Conservation (phyloP, 331 rosid genomes). For the Cydonia oblonga region DNA sequence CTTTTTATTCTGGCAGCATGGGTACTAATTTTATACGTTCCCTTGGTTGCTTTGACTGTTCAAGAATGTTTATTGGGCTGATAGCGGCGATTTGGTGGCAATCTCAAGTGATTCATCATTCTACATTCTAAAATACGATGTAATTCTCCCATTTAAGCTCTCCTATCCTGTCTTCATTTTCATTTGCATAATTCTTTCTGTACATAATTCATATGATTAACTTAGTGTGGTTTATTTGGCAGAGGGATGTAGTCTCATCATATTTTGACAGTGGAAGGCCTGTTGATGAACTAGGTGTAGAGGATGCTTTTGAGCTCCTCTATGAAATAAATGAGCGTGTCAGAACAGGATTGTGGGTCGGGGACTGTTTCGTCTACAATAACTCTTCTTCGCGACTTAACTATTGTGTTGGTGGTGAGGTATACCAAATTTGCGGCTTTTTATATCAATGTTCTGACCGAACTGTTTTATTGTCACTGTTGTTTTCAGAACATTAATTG, state of each 20-base stretch:
- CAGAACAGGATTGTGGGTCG: slow-evolving; percentile 49
- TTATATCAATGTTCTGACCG: neutral
- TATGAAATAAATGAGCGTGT: slow-evolving; percentile 41
- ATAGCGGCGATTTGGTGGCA: slow-evolving; percentile 44
- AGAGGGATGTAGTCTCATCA: slow-evolving; percentile 38
- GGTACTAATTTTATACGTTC: neutral
- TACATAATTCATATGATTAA: neutral
- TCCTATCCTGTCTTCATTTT: neutral
- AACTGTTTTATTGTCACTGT: neutral
- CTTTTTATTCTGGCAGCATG: neutral
- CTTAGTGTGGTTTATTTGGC: slow-evolving; percentile 16
- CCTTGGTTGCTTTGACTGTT: neutral
- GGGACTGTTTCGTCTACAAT: slow-evolving; percentile 39
- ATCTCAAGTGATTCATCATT: slow-evolving; percentile 35
- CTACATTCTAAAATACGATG: slow-evolving; percentile 38
- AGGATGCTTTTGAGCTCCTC: slow-evolving; percentile 43
- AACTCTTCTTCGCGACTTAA: slow-evolving; percentile 37
- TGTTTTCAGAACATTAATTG: neutral
- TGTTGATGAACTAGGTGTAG: slow-evolving; percentile 41
- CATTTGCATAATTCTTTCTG: neutral
- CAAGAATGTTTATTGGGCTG: slow-evolving; percentile 49
- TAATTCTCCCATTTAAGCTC: slow-evolving; percentile 7
- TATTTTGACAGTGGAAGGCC: slow-evolving; percentile 34
- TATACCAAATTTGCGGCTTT: neutral
- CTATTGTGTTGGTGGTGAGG: slow-evolving; percentile 52